Conservation (phyloP, 257 asterid genomes). For the Asclepias syriaca region DNA sequence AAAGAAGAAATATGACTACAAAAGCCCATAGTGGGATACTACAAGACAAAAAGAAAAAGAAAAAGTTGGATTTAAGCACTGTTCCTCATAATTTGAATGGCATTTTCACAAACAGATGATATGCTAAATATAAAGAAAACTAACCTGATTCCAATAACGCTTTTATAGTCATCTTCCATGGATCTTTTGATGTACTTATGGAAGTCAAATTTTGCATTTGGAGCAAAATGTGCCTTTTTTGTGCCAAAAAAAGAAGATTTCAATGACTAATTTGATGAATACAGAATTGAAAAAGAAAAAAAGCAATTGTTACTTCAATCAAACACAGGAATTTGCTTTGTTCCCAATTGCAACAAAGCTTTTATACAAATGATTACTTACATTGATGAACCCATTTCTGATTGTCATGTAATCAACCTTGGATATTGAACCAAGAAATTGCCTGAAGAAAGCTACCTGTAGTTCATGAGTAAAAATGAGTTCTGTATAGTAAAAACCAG, state of each 20-base stretch:
- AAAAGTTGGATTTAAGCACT: not conserved
- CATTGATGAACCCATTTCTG: slow-evolving; percentile 70
- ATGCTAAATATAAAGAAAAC: not conserved
- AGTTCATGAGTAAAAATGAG: not conserved
- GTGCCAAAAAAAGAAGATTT: not conserved
- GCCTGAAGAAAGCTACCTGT: slow-evolving; percentile 79
- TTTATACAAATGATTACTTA: slow-evolving; percentile 14
- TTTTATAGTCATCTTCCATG: slow-evolving; percentile 66
- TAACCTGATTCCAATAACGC: slow-evolving; percentile 61
- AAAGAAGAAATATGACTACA: slow-evolving; percentile 38
- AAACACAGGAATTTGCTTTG: not conserved
- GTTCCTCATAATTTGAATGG: not conserved
- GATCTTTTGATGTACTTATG: slow-evolving; percentile 61
- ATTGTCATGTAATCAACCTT: slow-evolving; percentile 64
- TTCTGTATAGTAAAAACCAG: not conserved
- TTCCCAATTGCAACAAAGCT: not conserved
- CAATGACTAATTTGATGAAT: not conserved
- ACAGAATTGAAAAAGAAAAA: not conserved
- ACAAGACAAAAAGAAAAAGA: slow-evolving; percentile 12
- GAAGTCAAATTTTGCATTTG: slow-evolving; percentile 58
- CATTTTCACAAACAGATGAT: not conserved
- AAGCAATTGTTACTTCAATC: not conserved
- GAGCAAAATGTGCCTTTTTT: slow-evolving; percentile 58
- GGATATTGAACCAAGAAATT: slow-evolving; percentile 60
- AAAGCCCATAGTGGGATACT: slow-evolving; percentile 57